These are phyloP conservation scores for Kodamaea restingae DNA, from an alignment of 805 yeast genomes.

Conservation along the genomic window DNA sequence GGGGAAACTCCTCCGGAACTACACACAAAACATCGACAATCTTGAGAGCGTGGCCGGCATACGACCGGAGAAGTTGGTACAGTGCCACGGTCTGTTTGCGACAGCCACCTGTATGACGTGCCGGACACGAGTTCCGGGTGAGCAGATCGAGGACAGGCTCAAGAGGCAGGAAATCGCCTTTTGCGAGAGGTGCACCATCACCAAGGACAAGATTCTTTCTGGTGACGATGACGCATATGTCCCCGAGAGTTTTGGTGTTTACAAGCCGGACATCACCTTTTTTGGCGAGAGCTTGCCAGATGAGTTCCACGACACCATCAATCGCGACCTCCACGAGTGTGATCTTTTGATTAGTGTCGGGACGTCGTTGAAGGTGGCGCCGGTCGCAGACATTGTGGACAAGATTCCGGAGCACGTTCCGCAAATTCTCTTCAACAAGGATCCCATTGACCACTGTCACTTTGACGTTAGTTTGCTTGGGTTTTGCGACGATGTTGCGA, in stretches of 20 bases:
- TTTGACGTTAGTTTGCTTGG: slow-evolving; percentile 79
- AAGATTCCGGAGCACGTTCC: slow-evolving; percentile 70
- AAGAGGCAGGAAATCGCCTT: slow-evolving; percentile 58
- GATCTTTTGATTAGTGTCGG: slow-evolving; percentile 84
- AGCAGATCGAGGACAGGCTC: slow-evolving; percentile 56
- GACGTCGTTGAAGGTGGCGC: slow-evolving; percentile 87
- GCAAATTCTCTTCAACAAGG: slow-evolving; percentile 74
- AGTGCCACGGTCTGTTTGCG: slow-evolving; percentile 93
- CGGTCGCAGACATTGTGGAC: slow-evolving; percentile 85
- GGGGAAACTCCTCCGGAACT: slow-evolving; percentile 74
- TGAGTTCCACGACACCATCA: slow-evolving; percentile 55
- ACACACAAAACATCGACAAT: slow-evolving; percentile 90
- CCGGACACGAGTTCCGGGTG: slow-evolving; percentile 61
- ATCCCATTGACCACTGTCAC: slow-evolving; percentile 68
- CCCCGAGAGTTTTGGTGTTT: slow-evolving; percentile 64
- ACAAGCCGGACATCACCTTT: slow-evolving; percentile 91
- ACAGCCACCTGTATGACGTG: slow-evolving; percentile 82
- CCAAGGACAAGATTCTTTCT: slow-evolving; percentile 15
- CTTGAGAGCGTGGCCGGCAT: slow-evolving; percentile 81
- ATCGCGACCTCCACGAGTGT: slow-evolving; percentile 60
- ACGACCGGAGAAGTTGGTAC: slow-evolving; percentile 60
- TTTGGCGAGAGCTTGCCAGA: slow-evolving; percentile 83
- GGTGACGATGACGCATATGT: slow-evolving; percentile 23
- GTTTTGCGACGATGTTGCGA: slow-evolving; percentile 77
- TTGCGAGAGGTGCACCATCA: slow-evolving; percentile 60